A percentile compares a stretch with the other conserved stretches of the same genome.
phyloP scores from a whole-genome alignment of 2,329 filamentous ascomycete species.

The Colletotrichum sp. region DNA sequence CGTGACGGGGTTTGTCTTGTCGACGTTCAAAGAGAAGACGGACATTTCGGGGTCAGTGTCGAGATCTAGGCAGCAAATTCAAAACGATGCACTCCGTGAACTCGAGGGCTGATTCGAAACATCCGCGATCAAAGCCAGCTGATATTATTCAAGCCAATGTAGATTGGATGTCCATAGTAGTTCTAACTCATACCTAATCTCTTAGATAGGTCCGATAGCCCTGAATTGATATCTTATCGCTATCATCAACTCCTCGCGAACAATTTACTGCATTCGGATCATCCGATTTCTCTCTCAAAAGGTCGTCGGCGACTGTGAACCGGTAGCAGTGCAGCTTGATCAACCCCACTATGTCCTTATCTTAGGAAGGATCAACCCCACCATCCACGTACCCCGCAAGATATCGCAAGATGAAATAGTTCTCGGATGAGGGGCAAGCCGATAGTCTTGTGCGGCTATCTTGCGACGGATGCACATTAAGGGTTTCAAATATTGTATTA shows the following conservation, averaged over 20 bases:
- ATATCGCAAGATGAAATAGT: background rate
- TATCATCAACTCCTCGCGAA: background rate
- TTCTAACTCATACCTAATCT: background rate
- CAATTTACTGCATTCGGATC: background rate
- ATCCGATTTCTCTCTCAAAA: background rate
- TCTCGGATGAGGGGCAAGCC: background rate
- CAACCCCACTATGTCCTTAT: background rate
- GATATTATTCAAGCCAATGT: background rate
- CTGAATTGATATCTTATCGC: background rate
- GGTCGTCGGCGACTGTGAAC: background rate
- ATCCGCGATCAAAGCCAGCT: background rate
- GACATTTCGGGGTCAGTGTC: background rate
- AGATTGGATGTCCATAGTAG: background rate
- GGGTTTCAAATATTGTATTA: background rate
- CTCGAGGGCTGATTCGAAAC: background rate
- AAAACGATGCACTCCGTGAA: background rate
- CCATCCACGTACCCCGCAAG: background rate
- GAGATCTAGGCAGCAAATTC: background rate
- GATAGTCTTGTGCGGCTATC: background rate
- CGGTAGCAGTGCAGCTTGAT: background rate
- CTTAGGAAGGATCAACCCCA: background rate
- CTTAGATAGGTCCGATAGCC: background rate
- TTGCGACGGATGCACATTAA: fast-evolving
- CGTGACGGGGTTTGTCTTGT: background rate
- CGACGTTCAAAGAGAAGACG: constrained; percentile 8